These are phyloP conservation scores for Goffeauzyma gilvescens DNA, from an alignment of 768 basidiomycete species.

Conservation along the genomic window DNA sequence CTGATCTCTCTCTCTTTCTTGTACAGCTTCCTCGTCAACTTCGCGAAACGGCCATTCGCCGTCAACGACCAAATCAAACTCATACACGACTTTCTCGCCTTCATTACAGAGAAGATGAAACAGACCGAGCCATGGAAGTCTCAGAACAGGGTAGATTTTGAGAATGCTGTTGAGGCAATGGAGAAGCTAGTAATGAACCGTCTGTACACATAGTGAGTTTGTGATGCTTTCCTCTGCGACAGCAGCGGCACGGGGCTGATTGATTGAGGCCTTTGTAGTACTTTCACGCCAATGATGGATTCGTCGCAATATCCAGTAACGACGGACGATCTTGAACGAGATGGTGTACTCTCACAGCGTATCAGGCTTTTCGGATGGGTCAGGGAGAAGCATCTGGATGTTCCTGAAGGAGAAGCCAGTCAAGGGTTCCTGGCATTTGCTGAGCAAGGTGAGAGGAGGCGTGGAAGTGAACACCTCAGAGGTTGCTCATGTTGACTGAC, in stretches of 20 bases:
- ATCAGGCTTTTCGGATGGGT: slow-evolving; percentile 85
- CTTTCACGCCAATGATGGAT: slow-evolving; percentile 71
- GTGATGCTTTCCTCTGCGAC: slow-evolving; percentile 4
- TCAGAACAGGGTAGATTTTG: slow-evolving; percentile 63
- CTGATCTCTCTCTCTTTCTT: neutral
- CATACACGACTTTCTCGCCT: slow-evolving; percentile 80
- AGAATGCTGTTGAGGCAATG: slow-evolving; percentile 95
- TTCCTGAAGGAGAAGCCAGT: slow-evolving; percentile 44
- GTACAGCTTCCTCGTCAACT: slow-evolving; percentile 77
- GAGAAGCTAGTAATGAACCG: slow-evolving; percentile 99
- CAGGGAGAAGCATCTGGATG: slow-evolving; percentile 68
- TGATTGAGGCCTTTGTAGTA: slow-evolving; percentile 39
- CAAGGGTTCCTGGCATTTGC: slow-evolving; percentile 50
- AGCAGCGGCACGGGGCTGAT: slow-evolving; percentile 9
- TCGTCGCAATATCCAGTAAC: slow-evolving; percentile 52
- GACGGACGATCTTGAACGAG: slow-evolving; percentile 88
- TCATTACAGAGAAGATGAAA: slow-evolving; percentile 71
- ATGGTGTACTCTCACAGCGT: slow-evolving; percentile 72
- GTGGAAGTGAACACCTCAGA: too few species aligned
- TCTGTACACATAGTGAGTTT: slow-evolving; percentile 77
- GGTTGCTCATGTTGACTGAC: slow-evolving; percentile 44
- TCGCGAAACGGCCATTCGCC: slow-evolving; percentile 74
- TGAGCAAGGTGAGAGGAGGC: slow-evolving; percentile 29
- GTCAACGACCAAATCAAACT: slow-evolving; percentile 86
- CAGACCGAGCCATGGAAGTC: slow-evolving; percentile 46